phyloP scores from a whole-genome alignment of 495 filamentous ascomycete species.

The Tricharina praecox region DNA sequence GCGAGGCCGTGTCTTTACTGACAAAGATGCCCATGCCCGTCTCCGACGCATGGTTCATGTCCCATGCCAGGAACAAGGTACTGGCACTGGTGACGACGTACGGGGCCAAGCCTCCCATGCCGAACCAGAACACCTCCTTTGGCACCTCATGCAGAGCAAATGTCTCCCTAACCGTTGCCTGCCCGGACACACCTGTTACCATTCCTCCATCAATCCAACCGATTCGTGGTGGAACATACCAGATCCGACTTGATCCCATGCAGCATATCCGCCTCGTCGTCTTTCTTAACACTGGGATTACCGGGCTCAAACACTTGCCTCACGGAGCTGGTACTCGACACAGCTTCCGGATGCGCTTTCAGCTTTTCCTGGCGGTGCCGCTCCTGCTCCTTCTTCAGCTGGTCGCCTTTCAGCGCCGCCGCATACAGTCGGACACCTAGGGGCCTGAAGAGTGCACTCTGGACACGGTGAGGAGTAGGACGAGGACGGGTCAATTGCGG shows the following conservation, averaged over 20 bases:
- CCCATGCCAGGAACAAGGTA: conserved; percentile 74
- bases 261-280: conserved; percentile 37
- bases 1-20: conserved; percentile 50
- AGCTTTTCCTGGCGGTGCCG: background rate
- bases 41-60: conserved; percentile 47
- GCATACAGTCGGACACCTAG: background rate
- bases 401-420: background rate
- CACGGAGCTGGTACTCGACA: background rate
- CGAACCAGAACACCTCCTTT: conserved; percentile 60
- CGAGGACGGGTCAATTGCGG: background rate
- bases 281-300: background rate
- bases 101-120: conserved; percentile 75
- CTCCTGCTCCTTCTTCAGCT: background rate
- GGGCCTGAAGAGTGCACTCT: background rate
- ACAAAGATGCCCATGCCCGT: conserved; percentile 49
- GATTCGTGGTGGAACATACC: no score
- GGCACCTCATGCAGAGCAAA: conserved; percentile 66
- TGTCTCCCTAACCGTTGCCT: conserved; percentile 77
- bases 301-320: background rate
- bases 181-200: conserved; percentile 3
- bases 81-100: conserved; percentile 76
- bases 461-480: background rate
- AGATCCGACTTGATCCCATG: conserved; percentile 54
- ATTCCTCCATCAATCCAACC: no score
- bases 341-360: background rate